Percentiles rank a stretch among this genome's conserved stretches.
Evolutionary conservation across 2,329 filamentous ascomycete species (phyloP).

Genomic region (Fusarium equiseti): DNA sequence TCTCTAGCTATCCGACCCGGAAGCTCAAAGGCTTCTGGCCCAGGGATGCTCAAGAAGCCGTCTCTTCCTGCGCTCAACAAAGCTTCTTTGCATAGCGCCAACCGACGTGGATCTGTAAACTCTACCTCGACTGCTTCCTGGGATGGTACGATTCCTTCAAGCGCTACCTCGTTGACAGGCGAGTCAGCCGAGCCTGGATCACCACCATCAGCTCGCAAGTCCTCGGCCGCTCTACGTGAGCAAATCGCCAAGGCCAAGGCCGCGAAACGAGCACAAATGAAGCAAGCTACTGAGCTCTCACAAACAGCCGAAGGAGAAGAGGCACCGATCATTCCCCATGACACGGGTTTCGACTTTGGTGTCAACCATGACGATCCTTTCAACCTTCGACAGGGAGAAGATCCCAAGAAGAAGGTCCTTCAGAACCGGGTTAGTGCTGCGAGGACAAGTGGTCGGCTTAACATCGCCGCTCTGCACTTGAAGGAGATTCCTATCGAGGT

Average conservation of each 20-base stretch:
- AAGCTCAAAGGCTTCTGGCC: slow-evolving; percentile 65
- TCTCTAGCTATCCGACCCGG: slow-evolving; percentile 60
- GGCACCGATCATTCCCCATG: slow-evolving; percentile 60
- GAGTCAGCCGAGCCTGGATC: slow-evolving; percentile 32
- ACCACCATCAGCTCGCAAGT: slow-evolving; percentile 64
- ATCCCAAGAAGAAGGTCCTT: slow-evolving; percentile 74
- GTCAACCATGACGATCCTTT: slow-evolving; percentile 73
- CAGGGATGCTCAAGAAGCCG: slow-evolving; percentile 67
- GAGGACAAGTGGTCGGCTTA: slow-evolving; percentile 82
- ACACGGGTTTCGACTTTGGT: slow-evolving; percentile 62
- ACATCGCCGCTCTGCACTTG: slow-evolving; percentile 86
- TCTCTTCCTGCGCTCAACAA: slow-evolving; percentile 58
- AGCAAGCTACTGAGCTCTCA: slow-evolving; percentile 47
- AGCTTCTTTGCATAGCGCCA: slow-evolving; percentile 28
- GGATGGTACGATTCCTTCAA: slow-evolving; percentile 50
- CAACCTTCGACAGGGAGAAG: slow-evolving; percentile 71
- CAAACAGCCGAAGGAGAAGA: slow-evolving; percentile 27
- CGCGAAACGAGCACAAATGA: slow-evolving; percentile 71
- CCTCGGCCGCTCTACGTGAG: slow-evolving; percentile 84
- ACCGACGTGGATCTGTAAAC: slow-evolving; percentile 31
- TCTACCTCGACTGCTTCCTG: slow-evolving; percentile 40
- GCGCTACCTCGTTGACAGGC: slow-evolving; percentile 26
- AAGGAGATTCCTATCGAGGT: slow-evolving; percentile 85
- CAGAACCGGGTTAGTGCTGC: slow-evolving; percentile 79
- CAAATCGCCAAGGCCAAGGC: slow-evolving; percentile 95